Evolutionary conservation across 2,329 filamentous ascomycete genomes (phyloP).

Genomic region (Epichloe glyceriae): DNA sequence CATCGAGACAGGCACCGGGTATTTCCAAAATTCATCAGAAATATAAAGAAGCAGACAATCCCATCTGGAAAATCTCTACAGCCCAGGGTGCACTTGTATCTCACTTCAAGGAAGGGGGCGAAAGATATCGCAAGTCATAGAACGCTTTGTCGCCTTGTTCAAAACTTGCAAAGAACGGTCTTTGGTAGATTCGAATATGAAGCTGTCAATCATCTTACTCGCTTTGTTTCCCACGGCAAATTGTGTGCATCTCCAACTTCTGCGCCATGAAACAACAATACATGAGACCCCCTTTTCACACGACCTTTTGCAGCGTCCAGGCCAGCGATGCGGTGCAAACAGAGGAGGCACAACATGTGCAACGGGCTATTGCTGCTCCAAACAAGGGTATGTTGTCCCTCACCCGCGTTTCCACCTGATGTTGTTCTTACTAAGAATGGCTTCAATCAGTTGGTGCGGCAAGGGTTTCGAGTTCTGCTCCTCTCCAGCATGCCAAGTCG

Average conservation of each 20-base stretch:
- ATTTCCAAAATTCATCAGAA: not conserved
- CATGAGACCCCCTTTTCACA: not conserved
- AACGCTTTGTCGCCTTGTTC: not conserved
- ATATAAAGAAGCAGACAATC: not conserved
- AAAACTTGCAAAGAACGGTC: not conserved
- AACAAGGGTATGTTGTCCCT: conserved; percentile 22
- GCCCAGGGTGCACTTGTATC: too few relatives aligned
- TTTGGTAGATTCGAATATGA: not conserved
- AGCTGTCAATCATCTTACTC: not conserved
- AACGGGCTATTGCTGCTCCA: conserved; percentile 27
- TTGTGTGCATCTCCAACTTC: not conserved
- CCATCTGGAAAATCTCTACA: not conserved
- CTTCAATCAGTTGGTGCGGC: conserved; percentile 39
- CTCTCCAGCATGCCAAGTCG: conserved; percentile 47
- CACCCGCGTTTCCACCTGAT: not conserved
- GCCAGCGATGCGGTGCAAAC: not conserved
- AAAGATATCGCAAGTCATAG: not conserved
- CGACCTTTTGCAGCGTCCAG: not conserved
- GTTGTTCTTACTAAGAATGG: not conserved
- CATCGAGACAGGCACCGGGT: not conserved
- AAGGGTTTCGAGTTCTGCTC: conserved; percentile 42
- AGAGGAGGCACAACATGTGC: conserved; percentile 15
- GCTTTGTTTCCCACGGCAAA: not conserved
- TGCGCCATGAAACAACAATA: not conserved
- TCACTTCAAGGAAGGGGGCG: not conserved